A percentile compares a stretch with the other conserved stretches of the same genome.
Evolutionary conservation across 805 yeast genomes (phyloP).

Genomic region (Zygosaccharomyces siamensis): DNA sequence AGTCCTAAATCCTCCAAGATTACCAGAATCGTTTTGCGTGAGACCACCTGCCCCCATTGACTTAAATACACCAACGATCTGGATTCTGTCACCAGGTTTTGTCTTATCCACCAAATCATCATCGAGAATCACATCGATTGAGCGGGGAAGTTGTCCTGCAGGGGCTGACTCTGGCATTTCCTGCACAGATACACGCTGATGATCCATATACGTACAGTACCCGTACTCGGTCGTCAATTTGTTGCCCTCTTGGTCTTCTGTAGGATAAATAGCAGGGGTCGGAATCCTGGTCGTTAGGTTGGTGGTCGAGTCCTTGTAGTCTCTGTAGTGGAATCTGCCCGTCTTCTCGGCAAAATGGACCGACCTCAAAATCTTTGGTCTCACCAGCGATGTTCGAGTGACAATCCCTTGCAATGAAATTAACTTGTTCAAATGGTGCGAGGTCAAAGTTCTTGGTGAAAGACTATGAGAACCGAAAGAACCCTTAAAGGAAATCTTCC

Average conservation of each 20-base stretch:
- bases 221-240: conserved; percentile 89
- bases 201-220: conserved; percentile 85
- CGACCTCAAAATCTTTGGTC: conserved; percentile 87
- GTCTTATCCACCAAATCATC: conserved; percentile 89
- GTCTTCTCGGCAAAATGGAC: conserved; percentile 89
- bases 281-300: conserved; percentile 48
- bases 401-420: conserved; percentile 93
- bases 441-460: conserved; percentile 80
- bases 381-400: conserved; percentile 84
- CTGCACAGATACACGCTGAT: conserved; percentile 87
- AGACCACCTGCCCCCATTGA: conserved; percentile 70
- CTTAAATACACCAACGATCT: conserved; percentile 88
- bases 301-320: conserved; percentile 88
- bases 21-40: conserved; percentile 31
- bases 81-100: conserved; percentile 95
- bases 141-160: conserved; percentile 94
- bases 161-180: conserved; percentile 98
- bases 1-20: conserved; percentile 68
- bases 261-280: conserved; percentile 83
- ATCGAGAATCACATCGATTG: conserved; percentile 87
- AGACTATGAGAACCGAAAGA: conserved; percentile 85
- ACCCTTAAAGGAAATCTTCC: conserved; percentile 77
- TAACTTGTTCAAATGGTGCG: conserved; percentile 71
- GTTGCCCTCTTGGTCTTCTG: conserved; percentile 88
- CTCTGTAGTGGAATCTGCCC: conserved; percentile 81